phyloP scores from a whole-genome alignment of 495 filamentous ascomycete genomes.

The Xylaria castorea region DNA sequence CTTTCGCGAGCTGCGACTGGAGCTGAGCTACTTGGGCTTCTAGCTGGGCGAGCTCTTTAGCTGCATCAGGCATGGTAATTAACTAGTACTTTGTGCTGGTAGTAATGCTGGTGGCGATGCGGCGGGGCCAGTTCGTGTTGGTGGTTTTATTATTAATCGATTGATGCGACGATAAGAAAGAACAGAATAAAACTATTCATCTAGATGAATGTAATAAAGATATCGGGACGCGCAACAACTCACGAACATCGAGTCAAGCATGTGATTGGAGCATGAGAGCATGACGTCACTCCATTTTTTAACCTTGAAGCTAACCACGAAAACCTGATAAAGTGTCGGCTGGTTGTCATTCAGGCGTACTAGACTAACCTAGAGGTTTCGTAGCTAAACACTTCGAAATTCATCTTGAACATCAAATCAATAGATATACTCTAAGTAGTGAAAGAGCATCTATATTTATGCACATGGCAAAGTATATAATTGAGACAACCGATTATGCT shows the following conservation, averaged over 20 bases:
- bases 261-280: not conserved
- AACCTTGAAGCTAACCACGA: no score
- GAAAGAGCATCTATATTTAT: no score
- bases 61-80: not conserved
- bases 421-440: no score
- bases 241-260: not conserved
- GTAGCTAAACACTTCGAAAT: no score
- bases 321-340: no score
- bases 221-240: no score
- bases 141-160: not conserved
- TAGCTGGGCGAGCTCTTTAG: conserved; percentile 2
- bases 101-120: not conserved
- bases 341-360: no score
- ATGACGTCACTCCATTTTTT: no score
- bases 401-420: no score
- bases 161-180: not conserved
- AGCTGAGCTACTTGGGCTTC: conserved; percentile 14
- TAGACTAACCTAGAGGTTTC: no score
- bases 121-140: not conserved
- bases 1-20: conserved; percentile 1
- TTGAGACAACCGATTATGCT: no score
- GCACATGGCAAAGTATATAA: no score
- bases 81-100: not conserved
- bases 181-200: not conserved
- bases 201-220: not conserved